phyloP scores from a whole-genome alignment of 2,329 filamentous ascomycete genomes.

The Fusarium multiceps region DNA sequence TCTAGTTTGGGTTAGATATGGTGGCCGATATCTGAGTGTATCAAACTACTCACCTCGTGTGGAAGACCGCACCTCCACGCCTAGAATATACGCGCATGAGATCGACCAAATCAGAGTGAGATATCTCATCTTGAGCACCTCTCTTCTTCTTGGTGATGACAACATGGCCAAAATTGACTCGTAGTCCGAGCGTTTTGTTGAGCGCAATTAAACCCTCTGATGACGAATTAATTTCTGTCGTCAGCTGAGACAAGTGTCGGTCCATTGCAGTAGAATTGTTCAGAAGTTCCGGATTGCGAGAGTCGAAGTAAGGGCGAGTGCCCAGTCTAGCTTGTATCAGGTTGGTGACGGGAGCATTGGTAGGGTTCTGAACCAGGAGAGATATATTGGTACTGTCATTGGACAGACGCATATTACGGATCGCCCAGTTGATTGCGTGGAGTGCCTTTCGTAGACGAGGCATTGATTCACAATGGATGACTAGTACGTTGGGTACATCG shows the following conservation, averaged over 20 bases:
- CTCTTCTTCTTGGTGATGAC: conserved; percentile 45
- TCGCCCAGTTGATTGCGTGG: conserved; percentile 46
- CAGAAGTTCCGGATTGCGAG: not conserved
- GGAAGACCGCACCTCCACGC: conserved; percentile 47
- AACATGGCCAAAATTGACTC: conserved; percentile 50
- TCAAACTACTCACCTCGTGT: conserved; percentile 42
- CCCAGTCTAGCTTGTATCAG: conserved; percentile 42
- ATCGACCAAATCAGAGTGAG: conserved; percentile 42
- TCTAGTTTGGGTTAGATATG: conserved; percentile 28
- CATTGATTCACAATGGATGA: conserved; percentile 42
- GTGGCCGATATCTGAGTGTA: not conserved
- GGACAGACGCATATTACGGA: conserved; percentile 50
- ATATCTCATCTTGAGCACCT: conserved; percentile 35
- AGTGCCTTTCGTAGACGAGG: conserved; percentile 46
- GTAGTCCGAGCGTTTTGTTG: conserved; percentile 46
- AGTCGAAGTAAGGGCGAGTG: conserved; percentile 40
- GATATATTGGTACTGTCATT: conserved; percentile 39
- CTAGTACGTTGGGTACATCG: conserved; percentile 41
- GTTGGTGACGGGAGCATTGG: conserved; percentile 14
- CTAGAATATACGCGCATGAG: conserved; percentile 45
- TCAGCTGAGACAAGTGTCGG: conserved; percentile 36
- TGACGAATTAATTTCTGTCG: conserved; percentile 31
- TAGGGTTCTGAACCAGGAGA: conserved; percentile 47
- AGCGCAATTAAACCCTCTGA: conserved; percentile 44
- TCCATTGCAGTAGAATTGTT: conserved; percentile 30